phyloP scores from a whole-genome alignment of 2,329 filamentous ascomycete genomes.

The Byssoonygena ceratinophila region DNA sequence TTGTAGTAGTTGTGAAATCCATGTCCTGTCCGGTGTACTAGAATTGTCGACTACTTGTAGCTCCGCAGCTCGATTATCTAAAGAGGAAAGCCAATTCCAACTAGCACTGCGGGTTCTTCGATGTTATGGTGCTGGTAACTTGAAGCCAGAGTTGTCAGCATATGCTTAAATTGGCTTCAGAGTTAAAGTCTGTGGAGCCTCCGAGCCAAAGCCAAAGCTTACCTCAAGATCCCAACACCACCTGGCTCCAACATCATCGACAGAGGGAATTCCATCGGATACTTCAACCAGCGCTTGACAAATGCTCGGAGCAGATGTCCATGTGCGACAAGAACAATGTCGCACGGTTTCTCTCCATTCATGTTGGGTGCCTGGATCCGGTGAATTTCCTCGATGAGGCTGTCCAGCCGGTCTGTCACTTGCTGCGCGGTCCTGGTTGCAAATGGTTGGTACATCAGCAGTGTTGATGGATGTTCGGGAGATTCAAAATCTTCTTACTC shows the following conservation, averaged over 20 bases:
- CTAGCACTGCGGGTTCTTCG: slow-evolving; percentile 8
- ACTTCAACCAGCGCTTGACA: slow-evolving; percentile 39
- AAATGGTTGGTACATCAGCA: not conserved
- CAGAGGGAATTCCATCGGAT: slow-evolving; percentile 33
- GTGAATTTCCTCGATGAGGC: slow-evolving; percentile 34
- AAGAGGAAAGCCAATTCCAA: slow-evolving; percentile 12
- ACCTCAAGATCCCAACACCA: slow-evolving; percentile 9
- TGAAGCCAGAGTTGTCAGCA: not conserved
- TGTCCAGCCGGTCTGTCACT: slow-evolving; percentile 35
- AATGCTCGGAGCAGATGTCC: slow-evolving; percentile 40
- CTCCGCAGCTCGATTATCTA: no score
- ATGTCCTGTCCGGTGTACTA: no score
- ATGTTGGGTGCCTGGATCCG: slow-evolving; percentile 33
- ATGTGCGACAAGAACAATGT: slow-evolving; percentile 29
- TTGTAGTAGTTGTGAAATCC: no score
- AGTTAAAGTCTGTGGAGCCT: no score
- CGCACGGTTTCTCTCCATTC: slow-evolving; percentile 28
- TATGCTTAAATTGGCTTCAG: not conserved
- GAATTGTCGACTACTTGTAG: no score
- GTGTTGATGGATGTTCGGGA: no score
- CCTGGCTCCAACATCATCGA: slow-evolving; percentile 33
- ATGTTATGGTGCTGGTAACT: slow-evolving; percentile 5
- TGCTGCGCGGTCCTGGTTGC: slow-evolving; percentile 26
- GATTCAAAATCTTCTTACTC: slow-evolving; percentile 31
- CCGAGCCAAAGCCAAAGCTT: not conserved